Evolutionary conservation across 2,329 filamentous ascomycete species (phyloP), one percentile per base, ranked within the genome.

Genomic region (Mycogone perniciosa): DNA sequence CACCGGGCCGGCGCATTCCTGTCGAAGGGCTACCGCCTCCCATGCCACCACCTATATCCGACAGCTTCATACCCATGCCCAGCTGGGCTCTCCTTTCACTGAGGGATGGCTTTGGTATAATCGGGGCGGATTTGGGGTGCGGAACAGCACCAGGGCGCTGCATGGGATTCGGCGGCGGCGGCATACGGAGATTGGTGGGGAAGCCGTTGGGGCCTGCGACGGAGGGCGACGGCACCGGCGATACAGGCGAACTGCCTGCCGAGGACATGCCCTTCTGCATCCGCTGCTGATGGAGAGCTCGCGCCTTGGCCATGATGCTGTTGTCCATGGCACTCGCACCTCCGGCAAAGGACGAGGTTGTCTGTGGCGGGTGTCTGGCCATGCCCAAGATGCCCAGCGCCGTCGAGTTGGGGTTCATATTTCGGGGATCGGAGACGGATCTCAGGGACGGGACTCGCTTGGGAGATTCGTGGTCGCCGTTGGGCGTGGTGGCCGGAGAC

Each of bases 361-460:
- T 62, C 10, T 70, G 69, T 20, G 70, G 64, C 3, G 80, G 81
- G 44, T 79, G 74, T 52, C 82, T 73, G 4, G 79, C 81, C 57
- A 71, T 80, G 67, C 85, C 89, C 61, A 96, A 73, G 52, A 88
- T 80, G 38, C 89, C 89, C 4, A 91, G 74, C 38, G 88, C 84
- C 30, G 86, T 93, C n/a, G 90, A 96, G n/a, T 84, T 90, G 6
- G 86, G 72, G 50, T 81, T 88, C 82, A 95, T 90, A 49, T 71
- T 73, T 56, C 75, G 71, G 20, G 82, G 71, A 45, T 84, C 80
- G 48, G 83, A 82, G 20, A 79, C 68, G 43, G 81, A 79, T 59
- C 82, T 79, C 39, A 83, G 66, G 5, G 81, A 80, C 20, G 81
- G 76, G 52, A 84, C 62, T 65, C 82, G 69, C 65, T 78, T 72